Base-by-base conservation (phyloP, 2,329 filamentous ascomycete genomes). In the Pseudohalonectria lignicola region DNA sequence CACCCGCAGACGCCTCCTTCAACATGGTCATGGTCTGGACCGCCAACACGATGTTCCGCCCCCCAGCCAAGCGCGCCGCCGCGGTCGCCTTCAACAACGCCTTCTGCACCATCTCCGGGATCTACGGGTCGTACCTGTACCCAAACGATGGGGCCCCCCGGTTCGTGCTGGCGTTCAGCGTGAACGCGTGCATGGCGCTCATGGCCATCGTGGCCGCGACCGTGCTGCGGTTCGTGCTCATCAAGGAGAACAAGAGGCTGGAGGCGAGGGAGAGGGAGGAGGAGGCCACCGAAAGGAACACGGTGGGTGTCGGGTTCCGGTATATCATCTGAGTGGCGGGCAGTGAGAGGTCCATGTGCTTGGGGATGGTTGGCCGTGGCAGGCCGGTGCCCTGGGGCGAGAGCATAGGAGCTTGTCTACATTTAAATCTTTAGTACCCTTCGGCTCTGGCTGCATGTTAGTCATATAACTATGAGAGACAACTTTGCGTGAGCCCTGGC, bases 1-100 rank as follows among this genome's bases (percentile, higher is more conserved):
- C n/a, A n/a, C n/a, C n/a, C n/a, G n/a, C n/a, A n/a, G n/a, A 82
- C 49, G 69, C 71, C 1, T 72, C 74, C 34, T 86, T 78, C 50
- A 81, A 82, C 1, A 78, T 84, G 1, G 68, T 69, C 2, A 62
- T 85, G 4, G 72, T 78, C 3, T 92, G 84, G 84, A 86, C 88
- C 45, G 76, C 72, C 34, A 85, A 82, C 52, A 81, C 78, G 1
- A 67, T 90, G 37, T 82, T 83, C 1, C 73, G 83, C 5, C 84
- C 85, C 4, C 80, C 82, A 0, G 77, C 82, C 2, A 88, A 88
- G 61, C 72, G 82, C 42, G 67, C 67, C 2, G 65, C 81, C 0
- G 82, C 81, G 0, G 55, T 90, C 5, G 84, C 82, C 1, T 77
- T 81, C 43, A 85, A 88, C 57, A 90, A 90, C 51, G 47, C 49